Conservation (phyloP, 768 basidiomycete genomes). For the Hygrocybe punicea region DNA sequence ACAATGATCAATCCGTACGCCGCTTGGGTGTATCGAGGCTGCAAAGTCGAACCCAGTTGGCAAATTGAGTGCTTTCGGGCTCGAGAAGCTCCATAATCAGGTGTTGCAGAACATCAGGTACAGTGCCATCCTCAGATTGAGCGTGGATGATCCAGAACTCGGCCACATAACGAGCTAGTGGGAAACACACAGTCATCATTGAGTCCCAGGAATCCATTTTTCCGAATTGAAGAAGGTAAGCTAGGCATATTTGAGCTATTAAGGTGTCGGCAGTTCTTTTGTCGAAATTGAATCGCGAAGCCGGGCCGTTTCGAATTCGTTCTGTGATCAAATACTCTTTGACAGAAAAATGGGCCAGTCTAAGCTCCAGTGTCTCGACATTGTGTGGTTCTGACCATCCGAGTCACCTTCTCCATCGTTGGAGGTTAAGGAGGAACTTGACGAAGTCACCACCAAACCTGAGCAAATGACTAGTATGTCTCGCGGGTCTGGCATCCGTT, state of each 20-base stretch:
- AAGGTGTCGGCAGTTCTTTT: not conserved
- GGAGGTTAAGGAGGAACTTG: too few relatives aligned
- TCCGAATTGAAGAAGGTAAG: conserved; percentile 25
- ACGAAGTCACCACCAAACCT: not conserved
- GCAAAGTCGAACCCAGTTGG: not conserved
- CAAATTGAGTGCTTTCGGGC: not conserved
- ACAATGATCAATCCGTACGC: not conserved
- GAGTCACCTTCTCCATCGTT: too few relatives aligned
- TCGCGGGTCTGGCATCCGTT: not conserved
- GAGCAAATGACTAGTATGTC: not conserved
- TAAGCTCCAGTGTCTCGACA: not conserved
- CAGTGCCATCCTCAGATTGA: conserved; percentile 28
- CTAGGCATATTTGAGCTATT: not conserved
- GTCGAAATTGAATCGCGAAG: not conserved
- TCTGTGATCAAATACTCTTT: conserved; percentile 1
- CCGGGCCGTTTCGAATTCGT: not conserved
- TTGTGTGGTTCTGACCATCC: not conserved
- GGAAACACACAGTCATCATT: conserved; percentile 24
- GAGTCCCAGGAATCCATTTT: conserved; percentile 45
- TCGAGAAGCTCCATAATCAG: not conserved
- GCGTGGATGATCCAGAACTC: not conserved
- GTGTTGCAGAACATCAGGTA: not conserved
- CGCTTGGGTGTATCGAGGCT: not conserved
- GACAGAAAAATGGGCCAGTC: not conserved
- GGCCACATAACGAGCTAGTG: not conserved